Conservation (phyloP, 371 early-diverging fungal genomes). For the Apophysomyces trapeziformis region DNA sequence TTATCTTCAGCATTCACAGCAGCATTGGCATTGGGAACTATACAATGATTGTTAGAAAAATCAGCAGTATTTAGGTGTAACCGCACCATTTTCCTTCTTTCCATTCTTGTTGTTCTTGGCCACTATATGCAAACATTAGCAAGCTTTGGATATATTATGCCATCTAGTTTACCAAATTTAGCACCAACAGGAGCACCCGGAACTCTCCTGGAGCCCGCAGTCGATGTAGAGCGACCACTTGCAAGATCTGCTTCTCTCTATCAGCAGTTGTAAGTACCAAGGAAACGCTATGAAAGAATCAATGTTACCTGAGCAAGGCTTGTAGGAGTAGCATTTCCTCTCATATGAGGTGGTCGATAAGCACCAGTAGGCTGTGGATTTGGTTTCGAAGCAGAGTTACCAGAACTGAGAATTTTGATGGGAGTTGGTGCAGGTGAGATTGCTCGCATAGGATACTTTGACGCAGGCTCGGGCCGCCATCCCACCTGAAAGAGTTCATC, state of each 20-base stretch:
- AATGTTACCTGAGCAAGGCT: slow-evolving; percentile 44
- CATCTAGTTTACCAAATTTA: slow-evolving; percentile 15
- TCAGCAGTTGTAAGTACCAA: neutral
- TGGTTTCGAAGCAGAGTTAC: slow-evolving; percentile 39
- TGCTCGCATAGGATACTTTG: slow-evolving; percentile 69
- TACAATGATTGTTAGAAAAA: neutral
- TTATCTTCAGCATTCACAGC: slow-evolving; percentile 48
- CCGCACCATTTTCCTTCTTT: slow-evolving; percentile 16
- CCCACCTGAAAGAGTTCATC: slow-evolving; percentile 89
- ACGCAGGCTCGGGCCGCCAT: slow-evolving; percentile 71
- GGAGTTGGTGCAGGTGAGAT: slow-evolving; percentile 70
- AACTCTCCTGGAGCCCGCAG: slow-evolving; percentile 31
- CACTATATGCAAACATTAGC: slow-evolving; percentile 20
- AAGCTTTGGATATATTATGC: neutral
- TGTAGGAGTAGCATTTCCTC: slow-evolving; percentile 58
- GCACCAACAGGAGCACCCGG: slow-evolving; percentile 37
- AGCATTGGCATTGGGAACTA: slow-evolving; percentile 16
- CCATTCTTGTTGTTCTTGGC: slow-evolving; percentile 61
- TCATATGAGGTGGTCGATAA: slow-evolving; percentile 81
- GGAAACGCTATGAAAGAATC: neutral
- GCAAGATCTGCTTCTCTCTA: slow-evolving; percentile 39
- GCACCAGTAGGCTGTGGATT: slow-evolving; percentile 61
- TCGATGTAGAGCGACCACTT: slow-evolving; percentile 30
- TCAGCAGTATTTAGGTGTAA: neutral
- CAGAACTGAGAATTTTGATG: slow-evolving; percentile 38